Percentiles rank a stretch among this genome's conserved stretches.
phyloP scores from a whole-genome alignment of 345 rosid genomes.

The Anastatica hierochuntica region DNA sequence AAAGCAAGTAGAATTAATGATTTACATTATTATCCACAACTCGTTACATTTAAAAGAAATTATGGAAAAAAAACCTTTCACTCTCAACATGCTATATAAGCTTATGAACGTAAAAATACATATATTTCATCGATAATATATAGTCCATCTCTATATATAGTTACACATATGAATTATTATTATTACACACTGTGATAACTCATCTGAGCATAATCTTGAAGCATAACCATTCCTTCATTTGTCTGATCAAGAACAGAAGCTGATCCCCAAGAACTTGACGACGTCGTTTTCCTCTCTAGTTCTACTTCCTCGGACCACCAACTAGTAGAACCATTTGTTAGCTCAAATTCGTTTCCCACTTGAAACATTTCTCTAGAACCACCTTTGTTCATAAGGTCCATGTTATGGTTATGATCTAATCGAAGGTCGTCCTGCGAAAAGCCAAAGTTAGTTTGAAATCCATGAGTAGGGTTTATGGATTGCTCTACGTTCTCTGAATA shows the following conservation, averaged over 20 bases:
- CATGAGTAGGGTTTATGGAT: slow-evolving; percentile 4
- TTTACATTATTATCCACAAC: slow-evolving; percentile 49
- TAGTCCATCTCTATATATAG: slow-evolving; percentile 14
- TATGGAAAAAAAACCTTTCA: not conserved
- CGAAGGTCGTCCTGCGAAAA: slow-evolving; percentile 24
- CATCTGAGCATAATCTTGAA: slow-evolving; percentile 43
- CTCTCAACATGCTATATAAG: slow-evolving; percentile 13
- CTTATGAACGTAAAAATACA: too few species aligned
- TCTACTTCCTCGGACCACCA: slow-evolving; percentile 62
- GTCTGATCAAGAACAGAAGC: slow-evolving; percentile 35
- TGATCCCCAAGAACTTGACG: slow-evolving; percentile 66
- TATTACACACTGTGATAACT: slow-evolving; percentile 44
- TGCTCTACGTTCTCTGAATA: slow-evolving; percentile 21
- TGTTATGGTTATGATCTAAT: slow-evolving; percentile 17
- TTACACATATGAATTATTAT: not conserved
- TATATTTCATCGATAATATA: slow-evolving; percentile 4
- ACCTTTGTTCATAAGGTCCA: slow-evolving; percentile 17
- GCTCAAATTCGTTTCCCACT: slow-evolving; percentile 40
- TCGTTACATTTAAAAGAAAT: slow-evolving; percentile 33
- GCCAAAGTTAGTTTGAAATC: slow-evolving; percentile 17
- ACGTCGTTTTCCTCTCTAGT: slow-evolving; percentile 43
- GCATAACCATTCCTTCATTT: slow-evolving; percentile 32
- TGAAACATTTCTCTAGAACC: slow-evolving; percentile 29
- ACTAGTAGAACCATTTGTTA: slow-evolving; percentile 39
- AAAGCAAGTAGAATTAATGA: slow-evolving; percentile 19